These are phyloP conservation scores for Leccinum angustisporum DNA, from an alignment of 1,284 basidiomycete species.

Conservation along the genomic window DNA sequence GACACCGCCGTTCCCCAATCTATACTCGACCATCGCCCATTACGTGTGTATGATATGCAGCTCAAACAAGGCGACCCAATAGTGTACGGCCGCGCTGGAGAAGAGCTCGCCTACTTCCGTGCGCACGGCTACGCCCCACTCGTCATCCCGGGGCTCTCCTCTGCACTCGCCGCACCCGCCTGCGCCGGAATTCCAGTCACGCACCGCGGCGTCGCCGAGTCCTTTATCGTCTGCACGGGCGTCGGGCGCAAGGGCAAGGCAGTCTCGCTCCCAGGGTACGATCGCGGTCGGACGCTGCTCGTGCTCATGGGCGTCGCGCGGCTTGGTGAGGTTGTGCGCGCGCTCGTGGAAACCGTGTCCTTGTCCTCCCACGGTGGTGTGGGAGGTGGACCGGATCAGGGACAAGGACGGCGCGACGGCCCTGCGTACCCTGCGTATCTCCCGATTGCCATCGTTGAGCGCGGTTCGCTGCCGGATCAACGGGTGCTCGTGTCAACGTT, in stretches of 20 bases:
- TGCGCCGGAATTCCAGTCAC: conserved; percentile 93
- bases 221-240: conserved; percentile 88
- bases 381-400: background rate
- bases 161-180: conserved; percentile 86
- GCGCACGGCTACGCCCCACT: conserved; percentile 79
- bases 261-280: conserved; percentile 87
- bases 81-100: conserved; percentile 91
- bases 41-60: conserved; percentile 34
- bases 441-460: conserved; percentile 92
- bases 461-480: conserved; percentile 91
- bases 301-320: conserved; percentile 96
- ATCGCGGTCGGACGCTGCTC: conserved; percentile 76
- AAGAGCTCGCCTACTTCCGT: conserved; percentile 92
- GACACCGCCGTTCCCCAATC: background rate
- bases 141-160: conserved; percentile 88
- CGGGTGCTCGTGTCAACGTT: conserved; percentile 83
- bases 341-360: conserved; percentile 42
- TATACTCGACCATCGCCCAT: background rate
- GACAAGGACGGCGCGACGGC: conserved; percentile 46
- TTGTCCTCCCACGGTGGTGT: background rate
- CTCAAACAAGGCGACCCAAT: conserved; percentile 98
- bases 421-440: conserved; percentile 69
- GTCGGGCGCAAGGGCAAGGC: conserved; percentile 86
- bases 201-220: conserved; percentile 91
- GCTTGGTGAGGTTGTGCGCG: conserved; percentile 68